Conservation (phyloP, 768 basidiomycete species). For the Trametes meyenii region DNA sequence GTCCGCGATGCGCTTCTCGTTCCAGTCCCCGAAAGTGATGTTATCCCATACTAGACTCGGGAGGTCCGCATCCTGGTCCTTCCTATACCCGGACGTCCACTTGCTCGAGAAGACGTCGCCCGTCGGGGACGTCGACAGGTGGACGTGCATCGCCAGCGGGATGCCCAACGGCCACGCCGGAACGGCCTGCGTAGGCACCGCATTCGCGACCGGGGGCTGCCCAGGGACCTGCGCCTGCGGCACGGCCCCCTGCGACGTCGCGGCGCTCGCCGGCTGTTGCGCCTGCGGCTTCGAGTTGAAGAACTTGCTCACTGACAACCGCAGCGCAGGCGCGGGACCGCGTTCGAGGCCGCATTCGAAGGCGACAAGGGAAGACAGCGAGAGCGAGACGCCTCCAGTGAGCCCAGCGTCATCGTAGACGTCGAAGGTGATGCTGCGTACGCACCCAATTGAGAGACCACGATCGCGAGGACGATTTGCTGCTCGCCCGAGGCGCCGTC, state of each 20-base stretch:
- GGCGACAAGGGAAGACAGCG: background rate
- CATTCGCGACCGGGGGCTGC: constrained; percentile 33
- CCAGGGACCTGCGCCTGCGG: constrained; percentile 17
- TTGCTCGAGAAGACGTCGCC: constrained; percentile 61
- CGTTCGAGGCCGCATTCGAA: background rate
- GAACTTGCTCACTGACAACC: constrained; percentile 47
- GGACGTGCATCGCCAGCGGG: constrained; percentile 69
- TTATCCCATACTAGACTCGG: constrained; percentile 79
- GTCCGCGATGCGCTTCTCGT: constrained; percentile 56
- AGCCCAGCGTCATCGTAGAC: background rate
- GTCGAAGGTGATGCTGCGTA: background rate
- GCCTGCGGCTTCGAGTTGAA: constrained; percentile 38
- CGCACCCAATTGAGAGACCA: constrained; percentile 67
- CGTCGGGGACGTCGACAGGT: constrained; percentile 66
- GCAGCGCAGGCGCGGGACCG: constrained; percentile 1
- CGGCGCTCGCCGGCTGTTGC: constrained; percentile 16
- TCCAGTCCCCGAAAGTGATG: constrained; percentile 78
- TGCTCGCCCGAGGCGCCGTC: constrained; percentile 31
- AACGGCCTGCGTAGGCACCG: constrained; percentile 54
- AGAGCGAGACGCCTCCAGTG: no score
- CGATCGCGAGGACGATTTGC: constrained; percentile 73
- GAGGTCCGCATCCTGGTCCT: constrained; percentile 53
- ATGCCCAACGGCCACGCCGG: constrained; percentile 66
- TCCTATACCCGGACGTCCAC: constrained; percentile 52
- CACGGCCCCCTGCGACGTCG: constrained; percentile 10